Percentiles rank a stretch among this genome's conserved stretches.
These are phyloP conservation scores for Xenosphaeropsis pyriputrescens DNA, from an alignment of 2,329 filamentous ascomycete species.

Conservation along the genomic window DNA sequence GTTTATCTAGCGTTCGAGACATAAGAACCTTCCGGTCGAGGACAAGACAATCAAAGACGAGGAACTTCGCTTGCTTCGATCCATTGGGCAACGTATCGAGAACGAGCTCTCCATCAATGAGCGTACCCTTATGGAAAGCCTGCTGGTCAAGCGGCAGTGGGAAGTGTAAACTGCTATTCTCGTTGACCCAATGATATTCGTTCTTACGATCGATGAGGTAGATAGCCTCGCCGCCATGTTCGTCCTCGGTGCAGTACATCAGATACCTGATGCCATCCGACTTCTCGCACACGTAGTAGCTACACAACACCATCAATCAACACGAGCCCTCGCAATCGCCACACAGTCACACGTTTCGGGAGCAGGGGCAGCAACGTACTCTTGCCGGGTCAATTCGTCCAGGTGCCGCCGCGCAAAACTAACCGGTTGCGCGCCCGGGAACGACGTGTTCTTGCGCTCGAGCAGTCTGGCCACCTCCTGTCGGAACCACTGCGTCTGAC, in stretches of 20 bases:
- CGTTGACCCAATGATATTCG: constrained; percentile 76
- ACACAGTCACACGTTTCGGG: no score
- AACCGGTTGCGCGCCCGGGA: constrained; percentile 88
- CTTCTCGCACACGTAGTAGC: constrained; percentile 97
- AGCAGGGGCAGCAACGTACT: constrained; percentile 31
- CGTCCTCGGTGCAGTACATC: constrained; percentile 68
- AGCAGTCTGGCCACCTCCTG: constrained; percentile 63
- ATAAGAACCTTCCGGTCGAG: constrained; percentile 66
- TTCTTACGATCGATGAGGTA: constrained; percentile 97
- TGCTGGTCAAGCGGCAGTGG: constrained; percentile 51
- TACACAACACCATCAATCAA: constrained; percentile 16
- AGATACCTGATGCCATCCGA: constrained; percentile 92
- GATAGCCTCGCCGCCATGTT: constrained; percentile 51
- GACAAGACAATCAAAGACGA: constrained; percentile 87
- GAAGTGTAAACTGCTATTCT: constrained; percentile 53
- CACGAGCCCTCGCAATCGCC: not conserved
- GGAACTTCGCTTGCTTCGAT: constrained; percentile 57
- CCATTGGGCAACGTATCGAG: constrained; percentile 63
- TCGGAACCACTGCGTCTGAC: constrained; percentile 48
- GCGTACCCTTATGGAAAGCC: constrained; percentile 62
- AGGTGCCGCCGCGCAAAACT: constrained; percentile 77
- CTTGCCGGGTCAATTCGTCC: constrained; percentile 63
- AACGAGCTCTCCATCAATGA: constrained; percentile 89
- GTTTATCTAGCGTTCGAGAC: constrained; percentile 71
- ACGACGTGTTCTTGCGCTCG: constrained; percentile 49